Evolutionary conservation across 148 eudicot species (phyloP), one percentile per base, ranked within the genome.

Genomic region (Pouteria glomerata): DNA sequence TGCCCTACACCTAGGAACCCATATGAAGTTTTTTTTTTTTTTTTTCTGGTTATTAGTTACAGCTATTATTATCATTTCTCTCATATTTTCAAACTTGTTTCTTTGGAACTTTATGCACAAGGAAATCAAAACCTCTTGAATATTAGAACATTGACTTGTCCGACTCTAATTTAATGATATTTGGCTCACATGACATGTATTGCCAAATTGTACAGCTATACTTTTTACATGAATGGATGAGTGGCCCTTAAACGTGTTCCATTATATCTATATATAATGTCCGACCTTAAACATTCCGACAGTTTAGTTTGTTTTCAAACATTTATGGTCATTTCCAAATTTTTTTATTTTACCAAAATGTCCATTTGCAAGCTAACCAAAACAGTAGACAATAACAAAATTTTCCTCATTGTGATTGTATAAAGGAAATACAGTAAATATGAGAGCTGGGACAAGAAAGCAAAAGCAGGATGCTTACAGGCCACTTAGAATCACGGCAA

Each of bases 401-500:
- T 27, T 41, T 11, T 39, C 13, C 15, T 37, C 67, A 19, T 23
- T 45, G 6, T 39, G n/a, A n/a, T n/a, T n/a, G n/a, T 39, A 63
- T 3, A 19, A 13, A 63, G 31, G 33, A 23, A 41, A 8, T 23
- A 48, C 24, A 55, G 16, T 16, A 35, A 44, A 67, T 16, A 78
- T 53, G 18, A 55, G 1, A 57, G 1, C 26, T 30, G 51, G 8
- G 67, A 69, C 4, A 73, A 57, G 44, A n/a, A 74, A 56, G n/a
- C 47, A 56, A 61, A 27, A 63, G 66, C 4, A 61, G 66, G 69
- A 77, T 63, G 51, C 97, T 86, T 86, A 95, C 98, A 95, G 93
- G 87, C 98, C 98, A 77, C 98, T 95, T 71, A 95, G 72, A 62
- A 95, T 91, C 47, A 95, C 89, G 65, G 98, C 96, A 82, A 95